phyloP scores from a whole-genome alignment of 1,284 basidiomycete species.

The Leucoagaricus sp. region DNA sequence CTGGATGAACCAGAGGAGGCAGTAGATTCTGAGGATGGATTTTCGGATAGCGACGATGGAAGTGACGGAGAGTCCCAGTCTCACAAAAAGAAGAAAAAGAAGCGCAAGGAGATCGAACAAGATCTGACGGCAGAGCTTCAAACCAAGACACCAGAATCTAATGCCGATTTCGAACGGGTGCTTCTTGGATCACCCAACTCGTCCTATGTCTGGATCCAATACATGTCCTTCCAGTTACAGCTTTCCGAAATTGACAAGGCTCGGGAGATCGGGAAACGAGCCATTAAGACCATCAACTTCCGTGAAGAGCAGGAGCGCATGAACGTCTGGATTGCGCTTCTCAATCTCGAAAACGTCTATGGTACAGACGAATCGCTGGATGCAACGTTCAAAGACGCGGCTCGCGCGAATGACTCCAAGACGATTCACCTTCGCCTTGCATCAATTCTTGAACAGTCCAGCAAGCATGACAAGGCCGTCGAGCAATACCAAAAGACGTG shows the following conservation, averaged over 20 bases:
- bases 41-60: slow-evolving; percentile 52
- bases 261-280: slow-evolving; percentile 83
- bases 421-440: slow-evolving; percentile 86
- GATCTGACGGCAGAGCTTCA: slow-evolving; percentile 89
- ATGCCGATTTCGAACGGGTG: slow-evolving; percentile 92
- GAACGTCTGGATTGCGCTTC: slow-evolving; percentile 96
- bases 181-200: slow-evolving; percentile 97
- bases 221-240: slow-evolving; percentile 98
- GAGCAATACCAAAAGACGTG: slow-evolving; percentile 82
- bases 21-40: slow-evolving; percentile 35
- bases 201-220: slow-evolving; percentile 98
- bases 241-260: slow-evolving; percentile 96
- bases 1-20: slow-evolving; percentile 32
- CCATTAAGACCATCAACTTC: slow-evolving; percentile 88
- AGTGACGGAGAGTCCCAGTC: slow-evolving; percentile 40
- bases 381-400: slow-evolving; percentile 86
- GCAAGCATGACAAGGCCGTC: slow-evolving; percentile 85
- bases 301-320: slow-evolving; percentile 96
- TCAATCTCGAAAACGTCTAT: slow-evolving; percentile 95
- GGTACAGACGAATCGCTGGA: slow-evolving; percentile 85
- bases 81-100: slow-evolving; percentile 60
- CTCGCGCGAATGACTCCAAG: slow-evolving; percentile 89
- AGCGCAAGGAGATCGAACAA: slow-evolving; percentile 71
- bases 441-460: slow-evolving; percentile 81
- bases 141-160: slow-evolving; percentile 84